Evolutionary conservation across 1,284 basidiomycete genomes (phyloP), one percentile per base, ranked within the genome.

Genomic region (Malassezia arunalokei): DNA sequence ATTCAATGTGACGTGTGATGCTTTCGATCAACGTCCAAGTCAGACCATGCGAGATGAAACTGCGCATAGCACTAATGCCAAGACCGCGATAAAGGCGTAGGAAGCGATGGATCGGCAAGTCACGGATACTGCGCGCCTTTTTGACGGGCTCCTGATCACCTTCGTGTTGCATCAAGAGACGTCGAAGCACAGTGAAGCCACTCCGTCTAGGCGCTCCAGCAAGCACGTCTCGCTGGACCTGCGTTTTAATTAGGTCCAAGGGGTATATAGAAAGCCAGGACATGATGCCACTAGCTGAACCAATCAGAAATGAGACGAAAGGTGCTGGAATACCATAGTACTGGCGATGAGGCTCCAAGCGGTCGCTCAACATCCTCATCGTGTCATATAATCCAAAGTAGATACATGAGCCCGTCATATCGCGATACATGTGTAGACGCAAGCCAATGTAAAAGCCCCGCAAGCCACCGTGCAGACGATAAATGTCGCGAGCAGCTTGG

Each of bases 211-310:
- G 78, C 58, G 83, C 80, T 40, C 84, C 84, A 4, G 87, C 84
- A 32, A 94, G 77, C 11, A 86, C 83, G 48, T 89, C 82, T 66
- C 90, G 84, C 71, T 94, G 88, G 32, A 91, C 79, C 70, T 90
- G 89, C 0, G 89, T 92, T 76, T 94, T 94, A 51, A 92, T 86
- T 47, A 88, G 86, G 63, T 63, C 73, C 12, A 75, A 57, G 0
- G 71, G 71, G 44, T 74, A 73, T 40, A 71, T 60, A 27, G 67
- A 56, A 29, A 71, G 55, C 70, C 70, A 73, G 1, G 59, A 63
- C 2, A 65, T 28, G 30, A 73, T 73, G 8, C 70, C 70, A 1
- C 68, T 64, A 5, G 59, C 52, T 1, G 66, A 69, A 11, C 70
- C 70, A 8, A 64, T 62, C 0, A 70, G 35, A 54, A 73, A 73